phyloP scores from a whole-genome alignment of 257 asterid genomes.

The Petunia secreta region DNA sequence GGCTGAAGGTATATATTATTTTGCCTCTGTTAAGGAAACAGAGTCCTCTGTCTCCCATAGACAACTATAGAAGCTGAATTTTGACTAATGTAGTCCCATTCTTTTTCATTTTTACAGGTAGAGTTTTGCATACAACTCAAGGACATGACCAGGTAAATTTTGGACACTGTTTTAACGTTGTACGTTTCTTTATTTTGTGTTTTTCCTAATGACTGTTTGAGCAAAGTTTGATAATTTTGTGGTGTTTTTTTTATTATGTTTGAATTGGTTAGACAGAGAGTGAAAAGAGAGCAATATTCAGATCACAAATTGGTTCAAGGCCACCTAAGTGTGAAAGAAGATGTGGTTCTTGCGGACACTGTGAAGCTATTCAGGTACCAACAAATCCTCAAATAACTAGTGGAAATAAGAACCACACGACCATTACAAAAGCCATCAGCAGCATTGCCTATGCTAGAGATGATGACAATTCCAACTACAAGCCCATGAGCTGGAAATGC shows the following conservation, averaged over 20 bases:
- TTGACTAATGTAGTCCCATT: slow-evolving; percentile 14
- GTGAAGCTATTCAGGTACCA: slow-evolving; percentile 90
- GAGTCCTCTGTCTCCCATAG: background rate
- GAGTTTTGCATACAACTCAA: slow-evolving; percentile 35
- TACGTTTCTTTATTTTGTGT: background rate
- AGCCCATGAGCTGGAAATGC: slow-evolving; percentile 98
- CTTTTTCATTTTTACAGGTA: slow-evolving; percentile 48
- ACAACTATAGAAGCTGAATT: background rate
- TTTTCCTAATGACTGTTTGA: no score
- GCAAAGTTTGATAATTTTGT: background rate
- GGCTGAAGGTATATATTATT: slow-evolving; percentile 50
- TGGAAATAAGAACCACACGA: slow-evolving; percentile 32
- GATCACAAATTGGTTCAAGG: slow-evolving; percentile 68
- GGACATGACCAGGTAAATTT: slow-evolving; percentile 44
- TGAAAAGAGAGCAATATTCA: slow-evolving; percentile 36
- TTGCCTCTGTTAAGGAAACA: background rate
- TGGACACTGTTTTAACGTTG: background rate
- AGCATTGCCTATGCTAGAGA: slow-evolving; percentile 37
- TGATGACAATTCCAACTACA: slow-evolving; percentile 56
- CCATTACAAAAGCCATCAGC: slow-evolving; percentile 1
- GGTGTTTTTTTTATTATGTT: background rate
- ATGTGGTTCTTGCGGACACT: slow-evolving; percentile 64
- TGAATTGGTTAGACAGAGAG: slow-evolving; percentile 25
- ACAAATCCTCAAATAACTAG: slow-evolving; percentile 52
- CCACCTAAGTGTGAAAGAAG: slow-evolving; percentile 83